These are phyloP conservation scores for Miamiensis avidus DNA, from an alignment of 169 alveolate genomes.

Conservation along the genomic window DNA sequence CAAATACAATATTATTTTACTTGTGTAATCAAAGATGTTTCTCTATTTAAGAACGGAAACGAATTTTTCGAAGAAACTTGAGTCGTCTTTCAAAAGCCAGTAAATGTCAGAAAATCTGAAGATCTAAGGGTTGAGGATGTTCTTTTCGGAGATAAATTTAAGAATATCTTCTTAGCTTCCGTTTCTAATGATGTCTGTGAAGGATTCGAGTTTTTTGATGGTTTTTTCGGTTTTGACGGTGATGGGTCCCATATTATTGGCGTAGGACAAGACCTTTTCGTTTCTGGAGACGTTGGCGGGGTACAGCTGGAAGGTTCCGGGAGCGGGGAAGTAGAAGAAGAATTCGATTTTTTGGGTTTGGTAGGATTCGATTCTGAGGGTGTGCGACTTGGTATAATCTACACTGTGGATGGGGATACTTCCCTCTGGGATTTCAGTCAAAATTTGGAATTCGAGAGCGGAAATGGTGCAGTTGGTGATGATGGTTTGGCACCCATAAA, in stretches of 20 bases:
- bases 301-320: conserved; percentile 68
- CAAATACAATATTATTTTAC: no score
- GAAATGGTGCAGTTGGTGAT: conserved; percentile 67
- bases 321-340: conserved; percentile 77
- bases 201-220: conserved; percentile 21
- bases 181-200: conserved; percentile 16
- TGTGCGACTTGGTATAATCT: conserved; percentile 61
- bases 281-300: conserved; percentile 70
- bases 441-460: conserved; percentile 45
- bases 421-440: conserved; percentile 73
- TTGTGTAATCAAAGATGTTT: background rate
- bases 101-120: conserved; percentile 9
- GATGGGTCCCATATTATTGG: conserved; percentile 13
- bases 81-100: background rate
- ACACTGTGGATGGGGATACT: conserved; percentile 58
- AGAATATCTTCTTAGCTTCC: conserved; percentile 20
- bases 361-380: conserved; percentile 42
- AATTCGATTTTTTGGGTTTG: conserved; percentile 52
- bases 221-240: background rate
- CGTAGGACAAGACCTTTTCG: conserved; percentile 44
- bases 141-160: background rate
- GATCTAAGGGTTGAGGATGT: background rate
- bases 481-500: conserved; percentile 59
- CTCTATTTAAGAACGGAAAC: conserved; percentile 1
- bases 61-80: conserved; percentile 8